Base-by-base conservation (phyloP, 345 rosid species). In the Aquilaria sinensis region DNA sequence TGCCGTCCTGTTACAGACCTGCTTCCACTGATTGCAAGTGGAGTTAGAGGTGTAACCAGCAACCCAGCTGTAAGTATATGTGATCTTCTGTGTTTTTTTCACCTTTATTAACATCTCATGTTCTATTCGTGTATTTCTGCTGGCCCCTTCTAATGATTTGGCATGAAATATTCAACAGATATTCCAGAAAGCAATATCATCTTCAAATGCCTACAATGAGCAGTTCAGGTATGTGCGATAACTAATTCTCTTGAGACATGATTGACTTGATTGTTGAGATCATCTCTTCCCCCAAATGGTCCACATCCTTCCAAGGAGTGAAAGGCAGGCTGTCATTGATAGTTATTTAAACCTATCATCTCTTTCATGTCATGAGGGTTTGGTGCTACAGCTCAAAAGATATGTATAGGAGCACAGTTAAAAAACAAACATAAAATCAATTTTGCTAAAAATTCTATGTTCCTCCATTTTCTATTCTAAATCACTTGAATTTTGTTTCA, bases 31-130 rank as follows among this genome's bases (percentile, higher is more conserved):
- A 88, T 93, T 7, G 94, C 77, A 62, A 87, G 78, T 64, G 98
- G 98, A 10, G 98, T 93, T 47, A 78, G 99, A 78, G 99, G 98
- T 61, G 99, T 93, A 13, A 93, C 99, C n/a, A 93, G 99, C 85
- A 90, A 93, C 77, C 97, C 99, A 30, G 97, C 98, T 85, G 98
- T 93, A 88, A 69, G 9, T 58, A 33, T 15, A 57, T 43, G 33
- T 53, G 3, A 37, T 12, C 23, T 0, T 62, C 13, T 53, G 56
- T 41, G 12, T 14, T 23, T 34, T 47, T 1, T 15, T 30, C 9
- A 51, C 43, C 60, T 10, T 46, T n/a, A 37, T 37, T 9, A 37
- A 37, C 5, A 37, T 37, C 43, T 37, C 8, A 37, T 9, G 10
- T 30, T 16, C 10, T 8, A 30, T 41, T 54, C 46, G 9, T 50